A percentile compares a stretch with the other conserved stretches of the same genome.
phyloP scores from a whole-genome alignment of 345 rosid species.

The Mallotus nudiflorus region DNA sequence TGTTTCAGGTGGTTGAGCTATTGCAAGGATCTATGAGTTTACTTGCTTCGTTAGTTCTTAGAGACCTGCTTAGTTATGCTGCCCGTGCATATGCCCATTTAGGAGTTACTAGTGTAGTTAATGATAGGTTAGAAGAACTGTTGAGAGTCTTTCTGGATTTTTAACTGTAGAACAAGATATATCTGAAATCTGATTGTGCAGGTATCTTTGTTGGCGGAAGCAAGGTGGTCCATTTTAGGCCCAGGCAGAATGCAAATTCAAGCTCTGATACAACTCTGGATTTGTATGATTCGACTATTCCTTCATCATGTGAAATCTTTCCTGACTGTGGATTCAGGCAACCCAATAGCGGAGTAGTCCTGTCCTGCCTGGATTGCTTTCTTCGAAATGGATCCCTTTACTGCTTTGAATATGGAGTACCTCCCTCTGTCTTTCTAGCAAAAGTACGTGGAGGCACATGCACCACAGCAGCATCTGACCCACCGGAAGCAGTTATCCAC shows the following conservation, averaged over 20 bases:
- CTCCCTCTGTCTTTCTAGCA: conserved; percentile 66
- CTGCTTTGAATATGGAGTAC: conserved; percentile 74
- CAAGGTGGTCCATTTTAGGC: conserved; percentile 96
- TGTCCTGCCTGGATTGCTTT: conserved; percentile 92
- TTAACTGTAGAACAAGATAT: background rate
- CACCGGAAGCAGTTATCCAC: conserved; percentile 59
- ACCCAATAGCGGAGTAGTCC: conserved; percentile 76
- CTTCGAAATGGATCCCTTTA: conserved; percentile 71
- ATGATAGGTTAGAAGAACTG: background rate
- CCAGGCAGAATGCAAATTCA: conserved; percentile 48
- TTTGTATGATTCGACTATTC: conserved; percentile 37
- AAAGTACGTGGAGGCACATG: conserved; percentile 91
- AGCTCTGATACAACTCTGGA: conserved; percentile 41
- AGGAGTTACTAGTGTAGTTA: background rate
- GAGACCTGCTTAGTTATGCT: background rate
- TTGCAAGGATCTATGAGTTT: background rate
- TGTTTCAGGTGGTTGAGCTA: background rate
- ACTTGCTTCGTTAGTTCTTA: background rate
- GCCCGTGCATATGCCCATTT: background rate
- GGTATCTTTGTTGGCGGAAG: conserved; percentile 97
- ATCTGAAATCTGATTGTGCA: conserved; percentile 22
- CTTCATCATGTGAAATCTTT: conserved; percentile 58
- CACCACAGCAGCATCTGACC: conserved; percentile 76
- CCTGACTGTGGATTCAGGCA: conserved; percentile 94
- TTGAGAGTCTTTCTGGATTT: background rate